phyloP scores from a whole-genome alignment of 805 yeast species.

The Zygotorulaspora chibaensis region DNA sequence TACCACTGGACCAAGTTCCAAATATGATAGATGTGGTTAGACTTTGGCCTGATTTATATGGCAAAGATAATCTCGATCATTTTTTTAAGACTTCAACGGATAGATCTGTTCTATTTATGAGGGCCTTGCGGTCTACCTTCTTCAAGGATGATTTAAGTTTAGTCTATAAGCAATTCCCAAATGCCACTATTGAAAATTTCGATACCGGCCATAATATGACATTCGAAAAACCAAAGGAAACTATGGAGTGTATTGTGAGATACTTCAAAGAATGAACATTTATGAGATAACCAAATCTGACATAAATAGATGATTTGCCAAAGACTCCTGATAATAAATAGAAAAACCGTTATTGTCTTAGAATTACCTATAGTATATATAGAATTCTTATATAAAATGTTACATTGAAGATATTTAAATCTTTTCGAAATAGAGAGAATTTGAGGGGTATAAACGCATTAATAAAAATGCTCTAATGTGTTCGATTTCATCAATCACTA shows the following conservation, averaged over 20 bases:
- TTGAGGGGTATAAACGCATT: slow-evolving; percentile 1
- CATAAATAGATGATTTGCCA: too few relatives aligned
- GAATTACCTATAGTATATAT: too few relatives aligned
- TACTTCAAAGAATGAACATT: slow-evolving; percentile 14
- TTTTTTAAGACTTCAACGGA: slow-evolving; percentile 8
- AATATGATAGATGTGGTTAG: slow-evolving; percentile 21
- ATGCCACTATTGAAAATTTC: slow-evolving; percentile 23
- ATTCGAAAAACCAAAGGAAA: slow-evolving; percentile 26
- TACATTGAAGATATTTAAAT: slow-evolving; percentile 6
- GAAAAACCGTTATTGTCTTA: neutral
- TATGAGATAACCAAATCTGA: neutral
- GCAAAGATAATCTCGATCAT: slow-evolving; percentile 5
- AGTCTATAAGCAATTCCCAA: slow-evolving; percentile 26
- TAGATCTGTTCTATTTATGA: slow-evolving; percentile 42
- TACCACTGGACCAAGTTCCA: slow-evolving; percentile 28
- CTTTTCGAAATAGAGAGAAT: neutral
- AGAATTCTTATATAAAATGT: slow-evolving; percentile 6
- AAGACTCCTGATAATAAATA: neutral
- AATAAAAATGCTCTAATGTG: neutral
- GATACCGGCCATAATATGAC: slow-evolving; percentile 32
- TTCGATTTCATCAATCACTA: too few relatives aligned
- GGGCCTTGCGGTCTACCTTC: slow-evolving; percentile 42
- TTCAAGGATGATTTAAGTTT: slow-evolving; percentile 33
- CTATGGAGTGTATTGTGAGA: slow-evolving; percentile 14
- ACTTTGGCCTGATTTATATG: slow-evolving; percentile 22